Base-by-base conservation (phyloP, 495 filamentous ascomycete genomes). In the Penicillium diatomitis region DNA sequence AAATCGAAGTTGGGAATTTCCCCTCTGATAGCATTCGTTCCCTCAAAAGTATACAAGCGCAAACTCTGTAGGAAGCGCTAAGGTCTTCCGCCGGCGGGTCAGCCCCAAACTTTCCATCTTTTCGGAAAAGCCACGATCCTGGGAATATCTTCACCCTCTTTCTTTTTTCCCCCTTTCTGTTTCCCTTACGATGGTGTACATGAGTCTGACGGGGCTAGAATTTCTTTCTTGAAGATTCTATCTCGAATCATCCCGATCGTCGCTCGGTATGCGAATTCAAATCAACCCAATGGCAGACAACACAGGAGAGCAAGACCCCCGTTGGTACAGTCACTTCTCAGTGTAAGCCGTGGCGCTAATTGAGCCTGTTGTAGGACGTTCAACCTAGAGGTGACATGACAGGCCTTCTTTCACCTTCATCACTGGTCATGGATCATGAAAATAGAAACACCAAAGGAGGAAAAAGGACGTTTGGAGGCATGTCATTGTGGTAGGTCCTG, bases 1-100 rank as follows among this genome's bases (percentile, higher is more conserved):
- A 20, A 20, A 20, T 20, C 20, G 20, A 20, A 20, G 20, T 20
- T 20, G 20, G 20, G 20, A 1, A 1, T 20, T 20, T 2, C 20
- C 20, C 20, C 2, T 20, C 20, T 20, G 20, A 20, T 20, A 20
- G 20, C 20, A 2, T 20, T 20, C 20, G 20, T 20, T 20, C 20
- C 20, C 48, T 45, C 29, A 12, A 42, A 50, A 6, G 12, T 28
- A 31, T 3, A 12, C 49, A 48, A 48, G 53, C 40, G 41, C 32
- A 51, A 62, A 59, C 51, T 20, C 42, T 45, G 51, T 8, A 11
- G 29, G 30, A 28, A 6, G 37, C 57, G 44, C 58, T 57, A 59
- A 50, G 41, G 42, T 31, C 44, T 56, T 63, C 31, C 57, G 50
- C 54, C 60, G 56, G 39, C 38, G 45, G 48, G 38, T 46, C 45